Evolutionary conservation across 306 rosid species (phyloP).

Genomic region (Inga oerstediana): DNA sequence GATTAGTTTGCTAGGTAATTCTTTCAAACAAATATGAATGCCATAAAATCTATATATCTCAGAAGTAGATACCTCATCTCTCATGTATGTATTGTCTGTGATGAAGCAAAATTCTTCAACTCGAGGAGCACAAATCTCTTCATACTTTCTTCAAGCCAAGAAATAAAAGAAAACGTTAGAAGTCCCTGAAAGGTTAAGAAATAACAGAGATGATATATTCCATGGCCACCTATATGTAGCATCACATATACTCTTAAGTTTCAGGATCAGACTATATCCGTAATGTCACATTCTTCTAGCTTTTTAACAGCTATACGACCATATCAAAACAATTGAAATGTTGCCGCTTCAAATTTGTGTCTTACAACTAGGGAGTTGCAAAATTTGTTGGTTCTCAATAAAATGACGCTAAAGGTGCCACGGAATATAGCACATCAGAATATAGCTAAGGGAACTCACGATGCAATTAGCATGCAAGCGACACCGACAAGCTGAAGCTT

Average conservation of each 20-base stretch:
- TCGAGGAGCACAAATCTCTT: slow-evolving; percentile 84
- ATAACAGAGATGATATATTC: background rate
- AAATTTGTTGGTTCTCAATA: background rate
- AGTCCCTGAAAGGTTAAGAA: background rate
- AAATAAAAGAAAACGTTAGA: slow-evolving; percentile 34
- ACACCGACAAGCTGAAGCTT: slow-evolving; percentile 89
- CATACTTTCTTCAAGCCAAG: slow-evolving; percentile 73
- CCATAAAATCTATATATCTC: background rate
- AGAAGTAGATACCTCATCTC: slow-evolving; percentile 64
- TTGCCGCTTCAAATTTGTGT: background rate
- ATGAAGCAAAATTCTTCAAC: slow-evolving; percentile 90
- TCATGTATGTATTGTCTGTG: slow-evolving; percentile 85
- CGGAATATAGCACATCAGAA: background rate
- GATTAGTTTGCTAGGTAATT: background rate
- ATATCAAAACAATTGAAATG: background rate
- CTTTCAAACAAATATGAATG: background rate
- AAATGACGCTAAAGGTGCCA: background rate
- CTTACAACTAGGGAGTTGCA: background rate
- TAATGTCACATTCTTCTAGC: background rate
- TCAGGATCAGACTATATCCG: background rate
- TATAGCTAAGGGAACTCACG: slow-evolving; percentile 60
- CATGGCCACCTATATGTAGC: background rate
- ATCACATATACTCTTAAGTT: background rate
- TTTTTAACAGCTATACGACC: background rate
- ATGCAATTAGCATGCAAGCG: slow-evolving; percentile 84